A percentile compares a stretch with the other conserved stretches of the same genome.
phyloP scores from a whole-genome alignment of 2,329 filamentous ascomycete species.

The Trichoderma sp. region DNA sequence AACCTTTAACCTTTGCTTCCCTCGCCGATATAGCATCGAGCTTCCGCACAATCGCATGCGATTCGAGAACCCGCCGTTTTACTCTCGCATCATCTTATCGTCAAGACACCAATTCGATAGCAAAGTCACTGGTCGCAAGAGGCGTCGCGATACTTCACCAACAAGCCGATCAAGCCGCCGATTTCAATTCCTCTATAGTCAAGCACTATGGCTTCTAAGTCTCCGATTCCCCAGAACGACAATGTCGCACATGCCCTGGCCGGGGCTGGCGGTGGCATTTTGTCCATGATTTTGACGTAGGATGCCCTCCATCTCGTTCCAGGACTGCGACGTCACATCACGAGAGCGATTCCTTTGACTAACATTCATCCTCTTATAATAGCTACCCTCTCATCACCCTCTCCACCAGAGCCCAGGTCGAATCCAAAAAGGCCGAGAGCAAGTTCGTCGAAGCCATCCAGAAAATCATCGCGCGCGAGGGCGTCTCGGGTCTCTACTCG shows the following conservation, averaged over 20 bases:
- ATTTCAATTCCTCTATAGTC: neutral
- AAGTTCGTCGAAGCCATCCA: conserved; percentile 79
- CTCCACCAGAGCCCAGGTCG: conserved; percentile 95
- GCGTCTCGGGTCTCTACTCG: conserved; percentile 83
- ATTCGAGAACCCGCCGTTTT: neutral
- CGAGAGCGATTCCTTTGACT: neutral
- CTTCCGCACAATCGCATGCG: conserved; percentile 4
- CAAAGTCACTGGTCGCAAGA: neutral
- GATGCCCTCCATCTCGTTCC: conserved; percentile 25
- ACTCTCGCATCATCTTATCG: neutral
- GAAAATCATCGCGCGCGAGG: conserved; percentile 88
- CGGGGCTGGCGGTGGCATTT: conserved; percentile 86
- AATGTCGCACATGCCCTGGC: conserved; percentile 95
- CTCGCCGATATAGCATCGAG: conserved; percentile 1
- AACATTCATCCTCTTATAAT: conserved; percentile 36
- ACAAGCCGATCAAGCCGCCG: neutral
- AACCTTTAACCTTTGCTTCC: neutral
- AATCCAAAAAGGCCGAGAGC: conserved; percentile 87
- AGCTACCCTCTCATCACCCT: conserved; percentile 96
- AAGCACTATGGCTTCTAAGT: conserved; percentile 47
- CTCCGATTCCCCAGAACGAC: conserved; percentile 80
- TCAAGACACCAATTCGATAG: neutral
- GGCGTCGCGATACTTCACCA: neutral
- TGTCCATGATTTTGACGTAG: conserved; percentile 94
- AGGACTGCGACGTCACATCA: neutral